A percentile compares a stretch with the other conserved stretches of the same genome.
Evolutionary conservation across 805 yeast species (phyloP).

Genomic region (Ogataea corticis): DNA sequence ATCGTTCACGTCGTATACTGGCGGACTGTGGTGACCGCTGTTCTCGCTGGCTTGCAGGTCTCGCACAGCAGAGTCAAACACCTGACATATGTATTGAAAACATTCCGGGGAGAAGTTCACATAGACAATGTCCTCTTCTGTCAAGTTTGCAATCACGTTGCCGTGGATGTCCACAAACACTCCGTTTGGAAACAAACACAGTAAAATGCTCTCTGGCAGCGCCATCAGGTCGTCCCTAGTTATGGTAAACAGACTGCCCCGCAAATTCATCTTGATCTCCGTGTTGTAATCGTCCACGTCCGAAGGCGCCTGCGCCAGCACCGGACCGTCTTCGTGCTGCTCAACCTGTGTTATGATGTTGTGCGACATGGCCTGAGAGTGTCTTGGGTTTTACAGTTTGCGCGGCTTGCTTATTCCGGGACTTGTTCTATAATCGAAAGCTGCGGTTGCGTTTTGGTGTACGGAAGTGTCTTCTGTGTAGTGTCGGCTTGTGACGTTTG

Average conservation of each 20-base stretch:
- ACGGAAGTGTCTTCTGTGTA: too few species aligned
- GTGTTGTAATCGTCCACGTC: constrained; percentile 55
- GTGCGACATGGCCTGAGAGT: constrained; percentile 26
- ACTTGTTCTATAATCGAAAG: neutral
- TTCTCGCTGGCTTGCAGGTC: constrained; percentile 50
- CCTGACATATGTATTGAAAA: constrained; percentile 76
- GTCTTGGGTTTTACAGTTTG: neutral
- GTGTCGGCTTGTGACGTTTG: too few species aligned
- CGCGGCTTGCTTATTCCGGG: constrained; percentile 3
- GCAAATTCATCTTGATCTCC: constrained; percentile 71
- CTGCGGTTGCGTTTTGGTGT: neutral
- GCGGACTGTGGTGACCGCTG: constrained; percentile 23
- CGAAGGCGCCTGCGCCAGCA: constrained; percentile 18
- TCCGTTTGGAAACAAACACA: constrained; percentile 89
- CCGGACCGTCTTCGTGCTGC: constrained; percentile 23
- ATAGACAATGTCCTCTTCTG: constrained; percentile 76
- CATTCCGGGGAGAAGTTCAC: constrained; percentile 88
- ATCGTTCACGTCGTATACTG: constrained; percentile 39
- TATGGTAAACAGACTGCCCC: constrained; percentile 73
- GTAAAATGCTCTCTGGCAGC: constrained; percentile 83
- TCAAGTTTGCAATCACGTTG: constrained; percentile 71
- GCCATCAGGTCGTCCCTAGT: constrained; percentile 89
- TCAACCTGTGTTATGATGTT: constrained; percentile 75
- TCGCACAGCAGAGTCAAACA: constrained; percentile 68
- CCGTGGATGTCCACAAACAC: constrained; percentile 79